phyloP scores from a whole-genome alignment of 2,329 filamentous ascomycete species.

The Verticillium klebahnii region DNA sequence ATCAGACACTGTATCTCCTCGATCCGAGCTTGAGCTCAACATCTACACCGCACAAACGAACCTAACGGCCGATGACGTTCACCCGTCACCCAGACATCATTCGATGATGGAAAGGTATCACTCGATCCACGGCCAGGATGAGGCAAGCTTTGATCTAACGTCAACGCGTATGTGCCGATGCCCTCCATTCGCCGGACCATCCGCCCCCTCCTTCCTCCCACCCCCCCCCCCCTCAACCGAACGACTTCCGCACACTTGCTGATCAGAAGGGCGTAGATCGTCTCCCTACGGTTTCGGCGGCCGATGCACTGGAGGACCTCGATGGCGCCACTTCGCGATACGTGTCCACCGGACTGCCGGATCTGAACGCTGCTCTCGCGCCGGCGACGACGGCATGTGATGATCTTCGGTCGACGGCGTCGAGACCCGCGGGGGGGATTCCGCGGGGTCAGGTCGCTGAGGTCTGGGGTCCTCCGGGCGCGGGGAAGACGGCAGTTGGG shows the following conservation, averaged over 20 bases:
- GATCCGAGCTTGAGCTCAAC: background rate
- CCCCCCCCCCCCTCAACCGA: background rate
- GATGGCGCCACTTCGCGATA: slow-evolving; percentile 43
- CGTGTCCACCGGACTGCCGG: slow-evolving; percentile 51
- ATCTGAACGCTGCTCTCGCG: slow-evolving; percentile 46
- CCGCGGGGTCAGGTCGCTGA: slow-evolving; percentile 76
- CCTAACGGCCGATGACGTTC: background rate
- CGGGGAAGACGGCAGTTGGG: slow-evolving; percentile 81
- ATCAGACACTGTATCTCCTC: background rate
- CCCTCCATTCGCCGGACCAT: background rate
- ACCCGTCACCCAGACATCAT: background rate
- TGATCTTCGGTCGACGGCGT: background rate
- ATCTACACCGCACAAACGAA: background rate
- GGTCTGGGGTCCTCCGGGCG: slow-evolving; percentile 80
- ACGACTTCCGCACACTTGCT: background rate
- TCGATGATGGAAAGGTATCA: slow-evolving; percentile 34
- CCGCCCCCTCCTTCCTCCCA: background rate
- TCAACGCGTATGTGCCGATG: slow-evolving; percentile 40
- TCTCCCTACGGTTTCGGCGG: slow-evolving; percentile 71
- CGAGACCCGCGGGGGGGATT: slow-evolving; percentile 49
- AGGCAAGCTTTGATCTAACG: slow-evolving; percentile 54
- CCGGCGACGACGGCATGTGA: slow-evolving; percentile 13
- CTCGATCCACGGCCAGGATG: slow-evolving; percentile 54
- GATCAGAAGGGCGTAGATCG: slow-evolving; percentile 49
- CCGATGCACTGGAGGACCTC: slow-evolving; percentile 62